phyloP scores from a whole-genome alignment of 1,284 basidiomycete species.

The Ceratobasidium sp. region DNA sequence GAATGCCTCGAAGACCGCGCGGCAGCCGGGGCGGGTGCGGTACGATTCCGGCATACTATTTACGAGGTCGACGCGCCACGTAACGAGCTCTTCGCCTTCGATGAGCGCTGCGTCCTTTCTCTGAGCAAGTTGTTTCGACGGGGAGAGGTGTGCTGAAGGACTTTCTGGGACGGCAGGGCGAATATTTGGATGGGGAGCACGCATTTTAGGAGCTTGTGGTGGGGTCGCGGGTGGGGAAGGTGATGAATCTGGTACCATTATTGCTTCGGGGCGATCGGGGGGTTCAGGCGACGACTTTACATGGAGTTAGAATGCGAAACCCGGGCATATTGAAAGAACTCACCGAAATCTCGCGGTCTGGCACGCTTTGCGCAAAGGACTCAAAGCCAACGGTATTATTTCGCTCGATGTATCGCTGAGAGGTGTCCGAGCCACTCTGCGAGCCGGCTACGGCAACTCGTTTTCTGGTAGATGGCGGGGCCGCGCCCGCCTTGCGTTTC shows the following conservation, averaged over 20 bases:
- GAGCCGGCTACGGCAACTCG: background rate
- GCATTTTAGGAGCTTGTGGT: constrained; percentile 30
- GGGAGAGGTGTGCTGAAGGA: constrained; percentile 22
- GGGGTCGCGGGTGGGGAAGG: constrained; percentile 26
- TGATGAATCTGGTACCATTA: background rate
- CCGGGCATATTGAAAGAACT: background rate
- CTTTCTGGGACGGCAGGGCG: constrained; percentile 24
- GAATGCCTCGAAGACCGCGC: constrained; percentile 32
- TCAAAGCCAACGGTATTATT: constrained; percentile 35
- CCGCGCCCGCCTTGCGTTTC: constrained; percentile 31
- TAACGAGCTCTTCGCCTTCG: constrained; percentile 27
- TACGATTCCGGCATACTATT: constrained; percentile 40
- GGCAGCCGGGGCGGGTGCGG: constrained; percentile 12
- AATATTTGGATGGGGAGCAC: constrained; percentile 34
- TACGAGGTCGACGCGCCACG: constrained; percentile 40
- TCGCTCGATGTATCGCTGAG: constrained; percentile 2
- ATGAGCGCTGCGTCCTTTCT: constrained; percentile 32
- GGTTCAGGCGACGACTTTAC: background rate
- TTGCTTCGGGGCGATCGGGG: background rate
- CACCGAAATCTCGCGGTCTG: constrained; percentile 16
- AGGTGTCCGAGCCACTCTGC: background rate
- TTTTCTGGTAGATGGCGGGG: constrained; percentile 1
- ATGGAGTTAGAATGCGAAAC: background rate
- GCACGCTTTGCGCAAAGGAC: constrained; percentile 11
- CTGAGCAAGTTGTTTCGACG: constrained; percentile 36